A percentile compares a stretch with the other conserved stretches of the same genome.
phyloP scores from a whole-genome alignment of 2,329 filamentous ascomycete genomes.

The Penicillium sp. region DNA sequence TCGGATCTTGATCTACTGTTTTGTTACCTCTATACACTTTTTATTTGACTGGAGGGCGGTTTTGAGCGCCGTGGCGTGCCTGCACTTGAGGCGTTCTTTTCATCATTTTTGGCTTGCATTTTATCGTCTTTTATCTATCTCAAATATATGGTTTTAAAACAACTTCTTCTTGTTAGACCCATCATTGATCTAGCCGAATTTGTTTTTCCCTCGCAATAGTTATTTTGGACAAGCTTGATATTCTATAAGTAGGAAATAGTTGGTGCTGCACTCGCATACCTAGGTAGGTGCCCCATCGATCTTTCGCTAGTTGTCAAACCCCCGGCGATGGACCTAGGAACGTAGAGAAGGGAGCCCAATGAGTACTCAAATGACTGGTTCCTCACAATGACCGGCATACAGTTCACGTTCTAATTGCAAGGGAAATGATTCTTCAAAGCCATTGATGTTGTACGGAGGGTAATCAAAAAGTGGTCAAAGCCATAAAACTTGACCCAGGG shows the following conservation, averaged over 20 bases:
- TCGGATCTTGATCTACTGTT: not conserved
- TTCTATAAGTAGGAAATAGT: too few relatives aligned
- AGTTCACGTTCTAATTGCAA: not conserved
- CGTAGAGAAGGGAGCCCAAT: too few relatives aligned
- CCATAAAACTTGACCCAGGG: constrained; percentile 6
- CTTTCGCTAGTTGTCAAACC: too few relatives aligned
- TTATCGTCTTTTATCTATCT: not conserved
- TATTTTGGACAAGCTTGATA: too few relatives aligned
- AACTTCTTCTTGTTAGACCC: too few relatives aligned
- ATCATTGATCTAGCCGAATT: too few relatives aligned
- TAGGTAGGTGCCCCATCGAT: too few relatives aligned
- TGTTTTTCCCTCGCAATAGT: too few relatives aligned
- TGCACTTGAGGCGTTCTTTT: not conserved
- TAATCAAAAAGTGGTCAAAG: not conserved
- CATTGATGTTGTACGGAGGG: not conserved
- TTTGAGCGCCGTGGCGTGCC: not conserved
- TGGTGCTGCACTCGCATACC: too few relatives aligned
- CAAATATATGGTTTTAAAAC: not conserved
- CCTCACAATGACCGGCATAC: too few relatives aligned
- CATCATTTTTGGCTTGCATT: not conserved
- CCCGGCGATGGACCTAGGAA: too few relatives aligned
- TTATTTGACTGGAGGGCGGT: not conserved
- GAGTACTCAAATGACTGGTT: too few relatives aligned
- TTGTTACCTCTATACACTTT: not conserved
- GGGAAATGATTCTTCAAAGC: not conserved